Conservation (phyloP, 2,329 filamentous ascomycete species). For the Penicillium sp. region DNA sequence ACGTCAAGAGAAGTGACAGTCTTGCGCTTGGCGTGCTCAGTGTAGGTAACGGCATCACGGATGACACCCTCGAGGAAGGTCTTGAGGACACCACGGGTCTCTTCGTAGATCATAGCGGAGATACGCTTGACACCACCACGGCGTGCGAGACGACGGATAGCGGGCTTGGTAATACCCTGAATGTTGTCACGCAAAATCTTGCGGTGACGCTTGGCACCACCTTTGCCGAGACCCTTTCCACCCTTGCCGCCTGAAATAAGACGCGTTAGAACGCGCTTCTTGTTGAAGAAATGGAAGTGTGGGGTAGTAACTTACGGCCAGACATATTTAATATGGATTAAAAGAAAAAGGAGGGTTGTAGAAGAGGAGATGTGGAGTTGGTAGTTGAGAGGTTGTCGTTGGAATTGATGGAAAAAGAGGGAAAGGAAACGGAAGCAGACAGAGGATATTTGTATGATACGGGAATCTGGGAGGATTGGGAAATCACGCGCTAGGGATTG, state of each 20-base stretch:
- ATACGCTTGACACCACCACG: conserved; percentile 99
- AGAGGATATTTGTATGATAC: conserved; percentile 37
- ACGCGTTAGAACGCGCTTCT: conserved; percentile 40
- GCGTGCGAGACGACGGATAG: conserved; percentile 94
- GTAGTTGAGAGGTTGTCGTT: conserved; percentile 14
- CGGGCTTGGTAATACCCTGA: conserved; percentile 97
- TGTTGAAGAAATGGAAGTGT: conserved; percentile 2
- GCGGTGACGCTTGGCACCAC: conserved; percentile 95
- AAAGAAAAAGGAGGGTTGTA: conserved; percentile 11
- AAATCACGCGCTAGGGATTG: conserved; percentile 32
- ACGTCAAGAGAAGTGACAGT: conserved; percentile 51
- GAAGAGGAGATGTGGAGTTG: conserved; percentile 16
- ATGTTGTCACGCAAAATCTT: conserved; percentile 99
- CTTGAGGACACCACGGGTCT: conserved; percentile 74
- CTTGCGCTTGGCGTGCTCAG: conserved; percentile 69
- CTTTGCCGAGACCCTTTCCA: conserved; percentile 96
- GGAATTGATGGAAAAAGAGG: conserved; percentile 22
- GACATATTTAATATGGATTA: conserved; percentile 45
- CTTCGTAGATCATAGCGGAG: conserved; percentile 84
- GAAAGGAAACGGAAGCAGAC: conserved; percentile 21
- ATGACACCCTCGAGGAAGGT: conserved; percentile 76
- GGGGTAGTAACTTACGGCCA: conserved; percentile 46
- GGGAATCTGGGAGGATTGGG: conserved; percentile 22
- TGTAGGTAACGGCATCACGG: conserved; percentile 70
- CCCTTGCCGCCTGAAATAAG: conserved; percentile 68